Evolutionary conservation across 192 early-diverging fungal species (phyloP), one percentile per base, ranked within the genome.

Genomic region (Irineochytrium annulatum): DNA sequence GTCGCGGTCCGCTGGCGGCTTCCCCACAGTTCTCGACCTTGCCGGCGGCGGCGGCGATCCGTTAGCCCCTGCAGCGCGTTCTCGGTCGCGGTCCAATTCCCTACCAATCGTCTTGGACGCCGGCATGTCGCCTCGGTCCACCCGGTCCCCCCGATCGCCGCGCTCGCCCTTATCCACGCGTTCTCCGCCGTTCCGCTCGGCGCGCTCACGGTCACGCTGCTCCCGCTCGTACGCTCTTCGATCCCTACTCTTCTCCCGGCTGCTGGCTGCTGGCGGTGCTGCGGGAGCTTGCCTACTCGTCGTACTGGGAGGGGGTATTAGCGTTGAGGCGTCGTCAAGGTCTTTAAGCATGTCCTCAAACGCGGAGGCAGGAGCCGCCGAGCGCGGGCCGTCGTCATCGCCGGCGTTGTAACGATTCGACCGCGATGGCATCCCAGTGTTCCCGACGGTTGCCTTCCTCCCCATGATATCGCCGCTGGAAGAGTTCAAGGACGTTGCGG

Each of bases 271-370:
- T 41, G 37, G 37, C 37, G 37, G 11, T 41, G 37, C 37, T n/a
- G 11, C 11, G 11, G 11, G 37, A 13, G 37, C 37, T 8, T 8
- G 8, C 37, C 8, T n/a, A n/a, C 11, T 41, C 37, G 37, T n/a
- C 11, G 37, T 8, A 41, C 37, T 8, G 8, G 37, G 37, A n/a
- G 8, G 37, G 37, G n/a, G 37, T 13, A 8, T 8, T 41, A n/a
- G 37, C 37, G 37, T 8, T 41, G 37, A n/a, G 35, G 39, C 17
- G 60, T 28, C 35, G 26, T 34, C 60, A 13, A 62, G 51, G 33
- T 52, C 60, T 34, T 28, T 0, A 2, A 62, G 41, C 58, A 60
- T 60, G 45, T 60, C 58, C 1, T 60, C 58, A 27, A 58, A 58
- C 20, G 37, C 34, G 6, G 37, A 41, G 11, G n/a, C 37, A 41